Base-by-base conservation (phyloP, 306 rosid species). In the Spatholobus suberectus region DNA sequence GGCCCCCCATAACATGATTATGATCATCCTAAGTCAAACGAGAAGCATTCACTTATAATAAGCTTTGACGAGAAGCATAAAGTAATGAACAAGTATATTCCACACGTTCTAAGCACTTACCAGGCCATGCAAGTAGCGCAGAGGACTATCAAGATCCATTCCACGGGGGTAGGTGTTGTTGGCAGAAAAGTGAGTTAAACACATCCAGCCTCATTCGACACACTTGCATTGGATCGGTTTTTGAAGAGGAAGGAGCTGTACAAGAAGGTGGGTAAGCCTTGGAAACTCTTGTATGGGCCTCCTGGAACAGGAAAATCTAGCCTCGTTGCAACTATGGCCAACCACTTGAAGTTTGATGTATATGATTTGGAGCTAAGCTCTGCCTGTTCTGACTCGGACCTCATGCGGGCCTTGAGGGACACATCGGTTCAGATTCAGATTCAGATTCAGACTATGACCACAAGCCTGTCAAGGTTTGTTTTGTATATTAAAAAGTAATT, bases 231-330 rank as follows among this genome's bases (percentile, higher is more conserved):
- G 74, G 83, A 82, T 5, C n/a, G 88, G 58, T 88, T 88, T 67
- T 8, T 88, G 78, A 76, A 68, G 63, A 63, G 90, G 71, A 88
- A 85, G 55, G 82, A 82, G 15, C 41, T 88, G 4, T 88, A 88
- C 32, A 79, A 81, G 72, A 88, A 32, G 65, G 85, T 88, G 4
- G 90, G 87, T 1, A 88, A 88, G 67, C 85, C 88, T 1, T 88
- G 90, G 90, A 88, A 88, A 58, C 40, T 88, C 0, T 38, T 88
- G 69, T 88, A 79, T 62, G 88, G 90, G 0, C 88, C 88, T 34
- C 90, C 90, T 0, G 88, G 90, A 10, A 88, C 88, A 0, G 88
- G 90, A 26, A 88, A 88, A 75, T 84, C 90, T 1, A 88, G 86
- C 47, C 82, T 88, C 13, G 47, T 88, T 34, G 90, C 83, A 0